Percentiles rank a stretch among this genome's conserved stretches.
phyloP scores from a whole-genome alignment of 2,329 filamentous ascomycete species.

The Monilinia vaccinii-corymbosi region DNA sequence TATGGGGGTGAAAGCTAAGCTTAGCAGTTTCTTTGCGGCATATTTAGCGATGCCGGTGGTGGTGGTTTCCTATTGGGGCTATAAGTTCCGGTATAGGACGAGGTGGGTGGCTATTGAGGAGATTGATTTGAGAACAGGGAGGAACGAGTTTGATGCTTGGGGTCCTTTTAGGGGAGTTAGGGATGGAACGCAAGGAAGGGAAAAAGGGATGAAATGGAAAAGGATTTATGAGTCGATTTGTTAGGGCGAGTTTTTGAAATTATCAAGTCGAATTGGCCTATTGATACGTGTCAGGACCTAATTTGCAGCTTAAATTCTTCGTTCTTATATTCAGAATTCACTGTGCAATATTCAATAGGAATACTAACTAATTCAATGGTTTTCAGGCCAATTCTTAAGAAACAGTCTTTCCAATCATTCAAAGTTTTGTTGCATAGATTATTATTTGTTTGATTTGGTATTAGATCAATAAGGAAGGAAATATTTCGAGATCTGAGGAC shows the following conservation, averaged over 20 bases:
- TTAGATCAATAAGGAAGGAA: not conserved
- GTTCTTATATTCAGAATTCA: not conserved
- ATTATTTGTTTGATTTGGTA: not conserved
- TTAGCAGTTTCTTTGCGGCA: conserved; percentile 62
- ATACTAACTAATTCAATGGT: not conserved
- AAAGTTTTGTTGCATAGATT: not conserved
- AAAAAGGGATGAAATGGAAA: not conserved
- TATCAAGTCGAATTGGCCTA: not conserved
- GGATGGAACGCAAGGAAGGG: conserved; percentile 19
- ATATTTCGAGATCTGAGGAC: too few species aligned
- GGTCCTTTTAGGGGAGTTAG: conserved; percentile 66
- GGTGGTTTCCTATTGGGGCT: conserved; percentile 55
- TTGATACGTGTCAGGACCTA: not conserved
- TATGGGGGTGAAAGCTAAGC: conserved; percentile 35
- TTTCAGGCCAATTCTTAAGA: not conserved
- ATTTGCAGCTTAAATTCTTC: not conserved
- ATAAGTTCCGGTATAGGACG: conserved; percentile 72
- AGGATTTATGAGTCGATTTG: not conserved
- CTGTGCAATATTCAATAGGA: not conserved
- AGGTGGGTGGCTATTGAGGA: conserved; percentile 56
- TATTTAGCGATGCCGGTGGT: conserved; percentile 64
- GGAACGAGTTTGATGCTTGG: conserved; percentile 47
- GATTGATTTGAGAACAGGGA: conserved; percentile 81
- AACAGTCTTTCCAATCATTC: not conserved
- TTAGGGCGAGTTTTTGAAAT: not conserved